These are phyloP conservation scores for Jaminaea rosea DNA, from an alignment of 1,284 basidiomycete genomes.

Conservation along the genomic window DNA sequence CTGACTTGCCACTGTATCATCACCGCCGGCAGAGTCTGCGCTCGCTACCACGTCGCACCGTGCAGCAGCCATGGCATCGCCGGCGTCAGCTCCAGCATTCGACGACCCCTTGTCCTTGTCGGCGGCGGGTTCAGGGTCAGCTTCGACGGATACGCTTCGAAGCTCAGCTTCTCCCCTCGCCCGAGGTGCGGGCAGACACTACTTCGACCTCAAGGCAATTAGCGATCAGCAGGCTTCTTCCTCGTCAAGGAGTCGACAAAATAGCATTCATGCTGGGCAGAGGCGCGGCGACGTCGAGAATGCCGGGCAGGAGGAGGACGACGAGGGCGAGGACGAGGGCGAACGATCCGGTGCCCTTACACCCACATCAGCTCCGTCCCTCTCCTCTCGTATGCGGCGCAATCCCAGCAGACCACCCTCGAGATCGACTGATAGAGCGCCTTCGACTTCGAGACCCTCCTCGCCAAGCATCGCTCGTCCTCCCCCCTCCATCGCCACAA, in stretches of 20 bases:
- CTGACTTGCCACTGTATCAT: too few species aligned
- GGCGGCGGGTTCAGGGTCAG: not conserved
- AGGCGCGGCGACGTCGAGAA: not conserved
- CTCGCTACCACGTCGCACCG: too few species aligned
- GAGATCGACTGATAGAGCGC: not conserved
- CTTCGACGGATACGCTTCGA: not conserved
- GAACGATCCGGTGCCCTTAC: slow-evolving; percentile 3
- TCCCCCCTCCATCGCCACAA: not conserved
- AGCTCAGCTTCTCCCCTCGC: not conserved
- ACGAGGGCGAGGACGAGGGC: not conserved
- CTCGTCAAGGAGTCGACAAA: not conserved
- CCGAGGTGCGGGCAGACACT: not conserved
- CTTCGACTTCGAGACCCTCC: too few species aligned
- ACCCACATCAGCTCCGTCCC: not conserved
- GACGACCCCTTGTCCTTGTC: not conserved
- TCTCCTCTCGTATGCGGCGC: not conserved
- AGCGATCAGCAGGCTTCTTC: not conserved
- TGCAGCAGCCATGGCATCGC: not conserved
- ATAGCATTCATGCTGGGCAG: not conserved
- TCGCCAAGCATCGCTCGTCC: not conserved
- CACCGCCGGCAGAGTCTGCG: too few species aligned
- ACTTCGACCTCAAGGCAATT: slow-evolving; percentile 4
- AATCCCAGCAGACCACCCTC: not conserved
- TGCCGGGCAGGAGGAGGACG: not conserved
- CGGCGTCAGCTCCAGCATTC: not conserved